phyloP scores from a whole-genome alignment of 129 eudicot genomes.

The Flaveria robusta region DNA sequence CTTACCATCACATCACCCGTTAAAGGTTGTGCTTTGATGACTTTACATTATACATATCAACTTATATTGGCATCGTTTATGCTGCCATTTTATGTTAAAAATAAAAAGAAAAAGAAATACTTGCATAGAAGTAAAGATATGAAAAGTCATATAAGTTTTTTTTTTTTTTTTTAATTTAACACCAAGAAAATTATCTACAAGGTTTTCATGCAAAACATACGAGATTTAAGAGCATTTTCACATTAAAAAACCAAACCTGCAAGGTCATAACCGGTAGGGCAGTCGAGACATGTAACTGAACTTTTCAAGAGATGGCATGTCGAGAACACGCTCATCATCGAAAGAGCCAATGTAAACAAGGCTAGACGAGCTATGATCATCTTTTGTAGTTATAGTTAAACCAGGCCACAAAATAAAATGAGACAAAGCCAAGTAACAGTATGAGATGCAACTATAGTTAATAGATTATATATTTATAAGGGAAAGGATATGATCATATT shows the following conservation, averaged over 20 bases:
- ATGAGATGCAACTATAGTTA: background rate
- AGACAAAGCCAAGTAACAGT: background rate
- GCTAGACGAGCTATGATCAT: conserved; percentile 30
- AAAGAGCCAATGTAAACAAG: conserved; percentile 44
- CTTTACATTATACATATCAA: background rate
- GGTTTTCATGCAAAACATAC: too few species aligned
- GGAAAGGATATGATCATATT: conserved; percentile 26
- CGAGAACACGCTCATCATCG: conserved; percentile 37
- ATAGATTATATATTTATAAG: conserved; percentile 28
- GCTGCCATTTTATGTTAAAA: background rate
- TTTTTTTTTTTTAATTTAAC: too few species aligned
- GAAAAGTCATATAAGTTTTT: too few species aligned
- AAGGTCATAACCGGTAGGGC: conserved; percentile 13
- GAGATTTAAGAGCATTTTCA: background rate
- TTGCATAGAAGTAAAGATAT: background rate
- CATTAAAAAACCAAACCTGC: conserved; percentile 27
- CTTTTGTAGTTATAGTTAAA: conserved; percentile 1
- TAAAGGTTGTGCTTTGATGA: background rate
- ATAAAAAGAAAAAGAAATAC: background rate
- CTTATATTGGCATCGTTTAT: background rate
- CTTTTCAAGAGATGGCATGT: conserved; percentile 51
- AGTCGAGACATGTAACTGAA: conserved; percentile 51
- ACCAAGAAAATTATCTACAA: too few species aligned
- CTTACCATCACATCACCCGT: too few species aligned
- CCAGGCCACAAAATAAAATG: background rate